These are phyloP conservation scores for Euptelea pleiosperma DNA, from an alignment of 164 flowering plant genomes.

Conservation along the genomic window DNA sequence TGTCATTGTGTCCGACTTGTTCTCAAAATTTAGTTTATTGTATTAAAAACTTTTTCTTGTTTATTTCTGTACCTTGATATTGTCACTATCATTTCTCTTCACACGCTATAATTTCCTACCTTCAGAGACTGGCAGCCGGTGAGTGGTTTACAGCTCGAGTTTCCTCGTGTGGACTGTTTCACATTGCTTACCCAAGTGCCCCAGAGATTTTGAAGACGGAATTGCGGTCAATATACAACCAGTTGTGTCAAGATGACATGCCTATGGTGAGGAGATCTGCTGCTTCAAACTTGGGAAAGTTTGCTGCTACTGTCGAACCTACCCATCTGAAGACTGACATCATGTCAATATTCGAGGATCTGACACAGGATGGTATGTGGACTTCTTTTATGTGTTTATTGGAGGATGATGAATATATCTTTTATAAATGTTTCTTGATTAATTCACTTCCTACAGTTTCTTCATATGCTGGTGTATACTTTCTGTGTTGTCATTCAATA, in stretches of 20 bases:
- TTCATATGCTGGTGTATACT: not conserved
- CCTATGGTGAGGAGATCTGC: constrained; percentile 99
- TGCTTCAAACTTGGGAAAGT: constrained; percentile 92
- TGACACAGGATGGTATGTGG: constrained; percentile 87
- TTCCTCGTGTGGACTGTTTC: constrained; percentile 94
- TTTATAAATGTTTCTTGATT: not conserved
- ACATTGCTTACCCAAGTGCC: constrained; percentile 92
- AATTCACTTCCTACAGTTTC: not conserved
- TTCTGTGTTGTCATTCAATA: not conserved
- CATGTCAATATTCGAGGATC: constrained; percentile 87
- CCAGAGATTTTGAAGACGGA: constrained; percentile 75
- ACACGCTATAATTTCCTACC: constrained; percentile 7
- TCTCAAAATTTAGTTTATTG: too few species aligned
- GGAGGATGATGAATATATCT: not conserved
- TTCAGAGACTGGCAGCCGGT: constrained; percentile 90
- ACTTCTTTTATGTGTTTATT: not conserved
- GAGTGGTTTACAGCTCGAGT: constrained; percentile 99
- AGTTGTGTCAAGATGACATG: constrained; percentile 98
- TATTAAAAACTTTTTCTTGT: too few species aligned
- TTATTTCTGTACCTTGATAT: too few species aligned
- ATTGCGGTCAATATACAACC: constrained; percentile 68
- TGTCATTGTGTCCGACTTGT: too few species aligned
- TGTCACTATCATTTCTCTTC: not conserved
- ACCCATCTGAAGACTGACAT: constrained; percentile 77
- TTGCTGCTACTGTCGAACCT: constrained; percentile 92